phyloP scores from a whole-genome alignment of 495 filamentous ascomycete genomes.

The Hyphodiscus hymeniophilus region DNA sequence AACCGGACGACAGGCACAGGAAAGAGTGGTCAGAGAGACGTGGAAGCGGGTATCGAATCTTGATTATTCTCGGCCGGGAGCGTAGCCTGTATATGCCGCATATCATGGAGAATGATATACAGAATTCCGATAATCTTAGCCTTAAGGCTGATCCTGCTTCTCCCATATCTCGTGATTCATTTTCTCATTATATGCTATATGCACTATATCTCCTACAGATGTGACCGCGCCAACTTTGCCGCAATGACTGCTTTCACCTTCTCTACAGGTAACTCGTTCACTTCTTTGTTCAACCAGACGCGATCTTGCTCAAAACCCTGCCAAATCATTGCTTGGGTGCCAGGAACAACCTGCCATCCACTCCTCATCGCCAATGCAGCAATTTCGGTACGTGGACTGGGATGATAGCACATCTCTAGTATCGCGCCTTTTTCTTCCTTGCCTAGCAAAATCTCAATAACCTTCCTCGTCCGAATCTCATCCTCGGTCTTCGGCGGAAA shows the following conservation, averaged over 20 bases:
- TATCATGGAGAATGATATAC: not conserved
- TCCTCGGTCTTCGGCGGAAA: slow-evolving; percentile 51
- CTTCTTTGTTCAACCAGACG: slow-evolving; percentile 37
- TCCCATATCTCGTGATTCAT: not conserved
- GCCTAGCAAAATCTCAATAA: slow-evolving; percentile 49
- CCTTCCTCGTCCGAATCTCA: slow-evolving; percentile 46
- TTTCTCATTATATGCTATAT: not conserved
- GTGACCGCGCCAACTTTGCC: slow-evolving; percentile 6
- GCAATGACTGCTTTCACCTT: slow-evolving; percentile 34
- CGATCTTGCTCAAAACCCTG: slow-evolving; percentile 66
- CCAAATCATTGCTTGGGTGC: slow-evolving; percentile 66
- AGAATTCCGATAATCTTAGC: not conserved
- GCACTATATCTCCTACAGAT: not conserved
- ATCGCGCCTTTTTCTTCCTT: slow-evolving; percentile 49
- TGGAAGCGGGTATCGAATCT: slow-evolving; percentile 55
- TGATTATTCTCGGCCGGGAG: slow-evolving; percentile 52
- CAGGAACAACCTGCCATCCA: slow-evolving; percentile 63
- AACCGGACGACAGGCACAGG: slow-evolving; percentile 53
- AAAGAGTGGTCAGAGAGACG: slow-evolving; percentile 57
- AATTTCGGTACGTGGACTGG: slow-evolving; percentile 56
- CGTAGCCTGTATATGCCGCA: slow-evolving; percentile 20
- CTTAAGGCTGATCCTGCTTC: too few relatives aligned
- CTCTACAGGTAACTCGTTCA: slow-evolving; percentile 40
- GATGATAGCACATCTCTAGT: slow-evolving; percentile 77
- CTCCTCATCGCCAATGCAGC: slow-evolving; percentile 42